These are phyloP conservation scores for Alternaria rosae DNA, from an alignment of 2,329 filamentous ascomycete species.

Conservation along the genomic window DNA sequence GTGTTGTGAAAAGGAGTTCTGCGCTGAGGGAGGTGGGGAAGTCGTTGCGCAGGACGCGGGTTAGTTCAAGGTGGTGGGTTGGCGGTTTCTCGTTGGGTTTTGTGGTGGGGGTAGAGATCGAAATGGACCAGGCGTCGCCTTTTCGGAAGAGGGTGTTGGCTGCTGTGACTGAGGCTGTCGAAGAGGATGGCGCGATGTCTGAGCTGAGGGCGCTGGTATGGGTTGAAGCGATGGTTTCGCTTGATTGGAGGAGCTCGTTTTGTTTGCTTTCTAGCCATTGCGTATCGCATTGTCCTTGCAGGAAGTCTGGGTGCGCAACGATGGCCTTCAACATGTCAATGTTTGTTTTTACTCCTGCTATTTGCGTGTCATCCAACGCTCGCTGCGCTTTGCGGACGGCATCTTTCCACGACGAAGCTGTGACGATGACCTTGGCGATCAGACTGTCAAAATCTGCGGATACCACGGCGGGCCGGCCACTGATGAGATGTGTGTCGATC, in stretches of 20 bases:
- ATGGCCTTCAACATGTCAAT: constrained; percentile 63
- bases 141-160: constrained; percentile 61
- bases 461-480: constrained; percentile 54
- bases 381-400: constrained; percentile 62
- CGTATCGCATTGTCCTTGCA: constrained; percentile 59
- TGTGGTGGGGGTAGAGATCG: constrained; percentile 48
- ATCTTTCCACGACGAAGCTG: constrained; percentile 61
- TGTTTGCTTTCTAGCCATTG: constrained; percentile 65
- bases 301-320: constrained; percentile 60
- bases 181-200: constrained; percentile 5
- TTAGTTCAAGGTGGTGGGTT: constrained; percentile 62
- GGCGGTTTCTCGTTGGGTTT: constrained; percentile 12
- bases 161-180: constrained; percentile 9
- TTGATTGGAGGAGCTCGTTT: constrained; percentile 47
- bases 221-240: constrained; percentile 11
- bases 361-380: constrained; percentile 62
- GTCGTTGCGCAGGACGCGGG: constrained; percentile 64
- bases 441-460: constrained; percentile 66
- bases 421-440: constrained; percentile 66
- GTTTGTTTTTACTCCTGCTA: constrained; percentile 67
- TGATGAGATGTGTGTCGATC: constrained; percentile 64
- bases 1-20: constrained; percentile 60
- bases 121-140: constrained; percentile 66
- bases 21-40: constrained; percentile 65
- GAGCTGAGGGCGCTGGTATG: background rate